phyloP scores from a whole-genome alignment of 176 grass and related monocot species.

The Musa schizocarpa region DNA sequence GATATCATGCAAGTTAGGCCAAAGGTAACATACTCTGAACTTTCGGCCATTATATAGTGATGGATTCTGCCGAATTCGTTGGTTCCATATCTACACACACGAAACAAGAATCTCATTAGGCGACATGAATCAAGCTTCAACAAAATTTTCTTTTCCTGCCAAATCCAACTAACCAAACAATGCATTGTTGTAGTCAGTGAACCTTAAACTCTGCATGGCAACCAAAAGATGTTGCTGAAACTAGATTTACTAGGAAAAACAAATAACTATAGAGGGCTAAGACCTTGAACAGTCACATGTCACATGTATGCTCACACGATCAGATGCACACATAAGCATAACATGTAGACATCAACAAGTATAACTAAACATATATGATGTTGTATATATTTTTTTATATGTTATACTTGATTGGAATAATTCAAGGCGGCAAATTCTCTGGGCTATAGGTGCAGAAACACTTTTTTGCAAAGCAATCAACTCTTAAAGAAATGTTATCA shows the following conservation, averaged over 20 bases:
- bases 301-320: background rate
- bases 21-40: constrained; percentile 50
- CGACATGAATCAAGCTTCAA: background rate
- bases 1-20: background rate
- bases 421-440: too few relatives aligned
- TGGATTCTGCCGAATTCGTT: constrained; percentile 40
- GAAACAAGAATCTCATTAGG: constrained; percentile 6
- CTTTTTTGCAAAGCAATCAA: background rate
- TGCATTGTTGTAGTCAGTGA: background rate
- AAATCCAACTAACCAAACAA: background rate
- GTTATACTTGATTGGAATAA: too few relatives aligned
- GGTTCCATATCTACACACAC: constrained; percentile 60
- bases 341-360: background rate
- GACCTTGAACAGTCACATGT: background rate
- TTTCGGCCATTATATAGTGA: constrained; percentile 58
- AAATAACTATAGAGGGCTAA: background rate
- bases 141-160: background rate
- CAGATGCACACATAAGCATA: background rate
- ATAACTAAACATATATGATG: background rate
- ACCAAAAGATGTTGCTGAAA: background rate
- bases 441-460: too few relatives aligned
- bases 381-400: too few relatives aligned
- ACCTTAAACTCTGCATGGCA: background rate
- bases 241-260: background rate
- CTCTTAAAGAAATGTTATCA: background rate